Evolutionary conservation across 441 rosid species (phyloP), one percentile per base, ranked within the genome.

Genomic region (Populus tomentosa): DNA sequence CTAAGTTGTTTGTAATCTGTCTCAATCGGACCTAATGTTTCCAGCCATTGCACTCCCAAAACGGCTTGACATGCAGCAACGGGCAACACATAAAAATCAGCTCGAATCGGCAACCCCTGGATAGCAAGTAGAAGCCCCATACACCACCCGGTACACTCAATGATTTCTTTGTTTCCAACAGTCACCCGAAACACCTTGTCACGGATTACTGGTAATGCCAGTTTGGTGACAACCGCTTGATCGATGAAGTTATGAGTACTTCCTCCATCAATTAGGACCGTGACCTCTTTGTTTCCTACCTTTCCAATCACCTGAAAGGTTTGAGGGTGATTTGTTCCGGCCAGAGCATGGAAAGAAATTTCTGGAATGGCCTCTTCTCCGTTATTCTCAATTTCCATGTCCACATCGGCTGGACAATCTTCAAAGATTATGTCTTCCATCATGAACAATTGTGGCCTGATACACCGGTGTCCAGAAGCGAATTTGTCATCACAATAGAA

Each of bases 271-370:
- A 42, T 42, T 42, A 63, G 67, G 10, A 63, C 1, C 5, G 6
- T 26, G 0, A 23, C 0, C 1, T 23, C 14, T 63, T 63, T 63
- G 2, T 26, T 63, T 9, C 28, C 28, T n/a, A 63, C 13, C 6
- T 63, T 63, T 9, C 67, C 67, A n/a, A 23, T 63, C 30, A 23
- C 30, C 0, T 2, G 67, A 0, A 63, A 2, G 14, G 30, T 63
- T 9, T 63, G 6, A 0, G 30, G 30, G 0, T 63, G 30, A 21
- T 0, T 11, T 0, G 6, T 3, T 8, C 2, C 5, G 0, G 30
- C 10, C 13, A 63, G 0, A 11, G 67, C 30, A 42, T 42, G 53
- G 16, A 42, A 42, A 0, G 53, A 42, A 42, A 42, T 42, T 42
- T 42, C 18, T 0, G 18, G 6, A 13, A 42, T 42, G 50, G 14